A percentile compares a stretch with the other conserved stretches of the same genome.
Evolutionary conservation across 164 flowering plant species (phyloP).

Genomic region (Brasenia schreberi): DNA sequence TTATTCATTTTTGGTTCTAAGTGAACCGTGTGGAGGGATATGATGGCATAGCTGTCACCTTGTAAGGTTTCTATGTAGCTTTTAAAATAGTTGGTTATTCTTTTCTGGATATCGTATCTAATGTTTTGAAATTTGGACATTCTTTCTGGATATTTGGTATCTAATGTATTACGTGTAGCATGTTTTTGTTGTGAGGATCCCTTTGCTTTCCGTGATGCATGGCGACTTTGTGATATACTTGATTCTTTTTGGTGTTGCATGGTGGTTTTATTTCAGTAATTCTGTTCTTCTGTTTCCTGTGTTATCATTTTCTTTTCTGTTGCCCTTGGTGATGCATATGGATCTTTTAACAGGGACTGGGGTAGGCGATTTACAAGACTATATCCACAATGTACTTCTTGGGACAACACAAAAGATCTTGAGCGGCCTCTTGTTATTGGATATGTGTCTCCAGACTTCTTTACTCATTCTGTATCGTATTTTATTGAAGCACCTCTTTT

Average conservation of each 20-base stretch:
- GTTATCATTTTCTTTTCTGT: too few relatives aligned
- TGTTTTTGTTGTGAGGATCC: too few relatives aligned
- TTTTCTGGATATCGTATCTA: not conserved
- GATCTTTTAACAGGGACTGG: constrained; percentile 70
- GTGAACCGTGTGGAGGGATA: too few relatives aligned
- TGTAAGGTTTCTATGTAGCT: too few relatives aligned
- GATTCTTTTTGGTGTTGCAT: not conserved
- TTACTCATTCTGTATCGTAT: constrained; percentile 98
- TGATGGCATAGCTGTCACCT: too few relatives aligned
- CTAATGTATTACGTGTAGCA: too few relatives aligned
- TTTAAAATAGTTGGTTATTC: too few relatives aligned
- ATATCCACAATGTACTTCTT: constrained; percentile 59
- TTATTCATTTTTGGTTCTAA: too few relatives aligned
- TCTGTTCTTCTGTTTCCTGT: too few relatives aligned
- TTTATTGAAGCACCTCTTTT: constrained; percentile 91
- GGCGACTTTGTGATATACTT: too few relatives aligned
- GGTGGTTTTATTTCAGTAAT: not conserved
- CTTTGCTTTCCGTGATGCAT: too few relatives aligned
- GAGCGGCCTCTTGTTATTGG: constrained; percentile 87
- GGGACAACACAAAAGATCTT: constrained; percentile 91
- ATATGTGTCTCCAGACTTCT: constrained; percentile 97
- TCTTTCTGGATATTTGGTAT: not conserved
- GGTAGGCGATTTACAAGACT: constrained; percentile 86
- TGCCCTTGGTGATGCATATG: not conserved
- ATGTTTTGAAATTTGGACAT: not conserved